phyloP scores from a whole-genome alignment of 2,329 filamentous ascomycete genomes.

The Nemania sp. region DNA sequence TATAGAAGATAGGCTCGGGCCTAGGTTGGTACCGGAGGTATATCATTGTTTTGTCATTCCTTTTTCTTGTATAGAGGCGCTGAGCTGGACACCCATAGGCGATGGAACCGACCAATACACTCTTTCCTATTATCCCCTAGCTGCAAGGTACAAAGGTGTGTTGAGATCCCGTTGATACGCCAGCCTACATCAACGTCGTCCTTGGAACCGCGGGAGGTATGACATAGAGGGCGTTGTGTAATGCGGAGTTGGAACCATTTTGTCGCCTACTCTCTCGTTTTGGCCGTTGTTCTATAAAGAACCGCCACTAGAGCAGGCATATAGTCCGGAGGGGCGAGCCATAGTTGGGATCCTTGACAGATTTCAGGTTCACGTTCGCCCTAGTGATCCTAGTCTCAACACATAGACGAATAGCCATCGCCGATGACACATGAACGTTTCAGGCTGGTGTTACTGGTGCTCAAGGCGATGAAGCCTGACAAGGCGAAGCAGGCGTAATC shows the following conservation, averaged over 20 bases:
- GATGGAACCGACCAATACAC: background rate
- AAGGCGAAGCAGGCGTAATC: slow-evolving; percentile 8
- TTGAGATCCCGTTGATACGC: background rate
- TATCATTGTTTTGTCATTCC: slow-evolving; percentile 7
- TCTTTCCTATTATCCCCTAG: background rate
- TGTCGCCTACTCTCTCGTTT: background rate
- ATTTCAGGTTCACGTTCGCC: background rate
- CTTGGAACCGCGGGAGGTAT: background rate
- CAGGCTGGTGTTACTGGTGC: background rate
- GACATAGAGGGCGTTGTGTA: slow-evolving; percentile 3
- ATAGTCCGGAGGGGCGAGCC: background rate
- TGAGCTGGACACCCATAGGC: background rate
- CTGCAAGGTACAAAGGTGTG: background rate
- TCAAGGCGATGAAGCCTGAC: background rate
- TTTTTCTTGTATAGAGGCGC: background rate
- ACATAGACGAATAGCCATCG: background rate
- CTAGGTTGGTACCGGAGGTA: slow-evolving; percentile 7
- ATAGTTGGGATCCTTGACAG: too few relatives aligned
- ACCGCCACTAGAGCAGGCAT: background rate
- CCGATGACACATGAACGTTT: background rate
- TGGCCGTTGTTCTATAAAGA: background rate
- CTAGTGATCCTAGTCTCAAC: background rate
- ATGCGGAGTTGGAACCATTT: background rate
- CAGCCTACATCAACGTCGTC: slow-evolving; percentile 3
- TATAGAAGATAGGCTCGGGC: slow-evolving; percentile 19